A percentile compares a stretch with the other conserved stretches of the same genome.
Evolutionary conservation across 2,329 filamentous ascomycete genomes (phyloP).

Genomic region (Grosmannia clavigera): DNA sequence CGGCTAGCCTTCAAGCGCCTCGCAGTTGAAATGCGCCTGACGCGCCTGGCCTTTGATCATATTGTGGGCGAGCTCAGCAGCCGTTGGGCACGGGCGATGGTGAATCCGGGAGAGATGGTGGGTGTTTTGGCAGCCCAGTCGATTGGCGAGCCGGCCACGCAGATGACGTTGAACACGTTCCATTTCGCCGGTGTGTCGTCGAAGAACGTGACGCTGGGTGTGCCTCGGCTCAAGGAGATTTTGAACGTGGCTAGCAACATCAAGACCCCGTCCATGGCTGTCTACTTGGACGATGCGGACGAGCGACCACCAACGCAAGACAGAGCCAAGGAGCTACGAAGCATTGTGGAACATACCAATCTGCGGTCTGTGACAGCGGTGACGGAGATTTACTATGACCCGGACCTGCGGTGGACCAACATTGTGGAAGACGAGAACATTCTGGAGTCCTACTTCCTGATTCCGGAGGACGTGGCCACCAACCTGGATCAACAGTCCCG

Average conservation of each 20-base stretch:
- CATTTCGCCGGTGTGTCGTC: slow-evolving; percentile 99
- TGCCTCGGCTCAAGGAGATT: slow-evolving; percentile 98
- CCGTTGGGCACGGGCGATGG: slow-evolving; percentile 73
- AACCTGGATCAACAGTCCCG: slow-evolving; percentile 66
- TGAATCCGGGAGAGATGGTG: slow-evolving; percentile 95
- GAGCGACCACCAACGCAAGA: slow-evolving; percentile 50
- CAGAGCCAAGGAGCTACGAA: slow-evolving; percentile 73
- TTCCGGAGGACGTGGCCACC: slow-evolving; percentile 62
- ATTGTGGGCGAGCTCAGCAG: slow-evolving; percentile 83
- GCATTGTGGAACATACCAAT: slow-evolving; percentile 86
- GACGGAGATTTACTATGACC: slow-evolving; percentile 96
- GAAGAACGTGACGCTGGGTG: slow-evolving; percentile 98
- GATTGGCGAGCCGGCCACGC: slow-evolving; percentile 94
- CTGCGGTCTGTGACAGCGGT: slow-evolving; percentile 81
- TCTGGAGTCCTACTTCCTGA: slow-evolving; percentile 93
- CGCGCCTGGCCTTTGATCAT: slow-evolving; percentile 85
- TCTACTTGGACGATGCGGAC: slow-evolving; percentile 59
- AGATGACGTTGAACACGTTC: slow-evolving; percentile 99
- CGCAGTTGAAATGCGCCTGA: slow-evolving; percentile 73
- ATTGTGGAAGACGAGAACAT: slow-evolving; percentile 85
- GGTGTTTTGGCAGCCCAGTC: slow-evolving; percentile 95
- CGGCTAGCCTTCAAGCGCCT: slow-evolving; percentile 87
- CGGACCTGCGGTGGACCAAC: slow-evolving; percentile 71
- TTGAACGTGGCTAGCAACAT: slow-evolving; percentile 95
- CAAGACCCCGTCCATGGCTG: slow-evolving; percentile 95